phyloP scores from a whole-genome alignment of 169 alveolate genomes.

The Blepharisma undulans region DNA sequence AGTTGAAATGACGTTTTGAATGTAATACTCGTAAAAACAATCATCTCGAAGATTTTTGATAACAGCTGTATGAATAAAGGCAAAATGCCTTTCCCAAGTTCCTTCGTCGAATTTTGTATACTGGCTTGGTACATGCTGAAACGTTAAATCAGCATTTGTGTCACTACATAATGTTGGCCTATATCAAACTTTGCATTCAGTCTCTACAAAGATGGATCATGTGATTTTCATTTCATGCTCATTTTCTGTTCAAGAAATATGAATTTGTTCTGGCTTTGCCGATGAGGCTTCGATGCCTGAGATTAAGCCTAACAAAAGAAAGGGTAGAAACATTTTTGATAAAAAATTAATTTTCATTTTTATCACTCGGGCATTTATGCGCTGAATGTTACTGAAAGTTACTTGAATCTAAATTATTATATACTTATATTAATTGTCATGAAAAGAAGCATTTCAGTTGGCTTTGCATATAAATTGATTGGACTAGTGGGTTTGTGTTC shows the following conservation, averaged over 20 bases:
- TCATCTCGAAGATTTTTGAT: not conserved
- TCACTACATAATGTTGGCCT: not conserved
- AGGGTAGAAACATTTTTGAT: not conserved
- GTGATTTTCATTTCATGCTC: constrained; percentile 2
- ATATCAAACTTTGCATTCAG: not conserved
- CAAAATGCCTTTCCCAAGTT: not conserved
- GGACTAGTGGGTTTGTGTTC: too few species aligned
- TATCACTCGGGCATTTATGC: not conserved
- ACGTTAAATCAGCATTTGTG: not conserved
- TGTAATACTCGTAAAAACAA: constrained; percentile 11
- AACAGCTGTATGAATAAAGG: not conserved
- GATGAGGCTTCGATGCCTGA: not conserved
- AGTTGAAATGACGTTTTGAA: not conserved
- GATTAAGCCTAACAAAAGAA: not conserved
- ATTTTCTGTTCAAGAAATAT: constrained; percentile 22
- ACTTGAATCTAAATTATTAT: too few species aligned
- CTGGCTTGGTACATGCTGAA: not conserved
- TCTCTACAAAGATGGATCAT: not conserved
- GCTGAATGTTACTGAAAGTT: not conserved
- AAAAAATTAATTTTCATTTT: not conserved
- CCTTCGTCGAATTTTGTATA: not conserved
- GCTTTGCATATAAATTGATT: too few species aligned
- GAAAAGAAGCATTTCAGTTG: too few species aligned
- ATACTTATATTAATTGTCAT: too few species aligned
- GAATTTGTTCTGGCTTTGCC: constrained; percentile 18